These are phyloP conservation scores for Xylaria digitata DNA, from an alignment of 2,329 filamentous ascomycete genomes.

Conservation along the genomic window DNA sequence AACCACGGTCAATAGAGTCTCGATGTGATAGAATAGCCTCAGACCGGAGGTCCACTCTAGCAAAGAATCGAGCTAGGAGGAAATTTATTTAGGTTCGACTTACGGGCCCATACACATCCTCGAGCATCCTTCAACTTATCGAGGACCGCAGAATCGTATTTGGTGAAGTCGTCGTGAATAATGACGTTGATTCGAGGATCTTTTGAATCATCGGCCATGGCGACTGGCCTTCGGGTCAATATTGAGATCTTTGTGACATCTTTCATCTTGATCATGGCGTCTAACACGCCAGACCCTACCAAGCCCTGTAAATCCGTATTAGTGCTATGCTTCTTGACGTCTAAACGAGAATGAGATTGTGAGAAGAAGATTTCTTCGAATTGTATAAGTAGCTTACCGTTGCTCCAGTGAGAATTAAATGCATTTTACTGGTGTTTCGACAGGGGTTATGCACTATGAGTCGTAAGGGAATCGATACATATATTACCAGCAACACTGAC, in stretches of 20 bases:
- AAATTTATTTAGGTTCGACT: constrained; percentile 2
- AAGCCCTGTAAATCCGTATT: constrained; percentile 57
- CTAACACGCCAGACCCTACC: constrained; percentile 70
- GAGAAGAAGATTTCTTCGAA: background rate
- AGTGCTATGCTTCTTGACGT: background rate
- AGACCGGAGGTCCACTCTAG: background rate
- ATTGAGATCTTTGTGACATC: constrained; percentile 74
- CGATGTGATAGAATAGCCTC: background rate
- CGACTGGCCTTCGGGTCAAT: constrained; percentile 69
- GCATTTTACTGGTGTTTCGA: constrained; percentile 22
- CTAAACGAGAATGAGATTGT: background rate
- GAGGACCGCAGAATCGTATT: constrained; percentile 69
- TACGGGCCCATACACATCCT: constrained; percentile 76
- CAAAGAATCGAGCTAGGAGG: background rate
- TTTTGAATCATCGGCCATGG: constrained; percentile 66
- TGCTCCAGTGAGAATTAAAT: constrained; percentile 39
- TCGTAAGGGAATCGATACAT: background rate
- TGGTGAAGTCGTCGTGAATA: constrained; percentile 73
- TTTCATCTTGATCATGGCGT: constrained; percentile 68
- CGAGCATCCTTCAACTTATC: constrained; percentile 70
- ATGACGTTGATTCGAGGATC: constrained; percentile 74
- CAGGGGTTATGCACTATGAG: background rate
- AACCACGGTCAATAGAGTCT: background rate
- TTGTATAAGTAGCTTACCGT: constrained; percentile 28
- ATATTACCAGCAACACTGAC: background rate